phyloP scores from a whole-genome alignment of 306 rosid species.

The Herpetospermum pedunculosum region DNA sequence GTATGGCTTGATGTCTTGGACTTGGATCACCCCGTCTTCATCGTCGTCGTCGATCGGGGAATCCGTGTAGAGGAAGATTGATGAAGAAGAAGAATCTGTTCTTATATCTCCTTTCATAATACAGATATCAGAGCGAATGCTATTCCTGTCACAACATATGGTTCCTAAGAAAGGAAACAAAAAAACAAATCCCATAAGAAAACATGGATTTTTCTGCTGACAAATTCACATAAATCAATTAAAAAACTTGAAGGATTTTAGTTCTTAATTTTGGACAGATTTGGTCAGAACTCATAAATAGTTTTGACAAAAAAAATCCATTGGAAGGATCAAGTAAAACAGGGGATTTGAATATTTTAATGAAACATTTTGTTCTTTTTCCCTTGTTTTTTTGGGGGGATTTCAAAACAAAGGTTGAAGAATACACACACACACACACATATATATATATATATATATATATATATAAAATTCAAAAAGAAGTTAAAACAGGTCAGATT shows the following conservation, averaged over 20 bases:
- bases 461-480: no score
- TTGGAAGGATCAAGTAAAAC: neutral
- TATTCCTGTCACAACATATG: conserved; percentile 75
- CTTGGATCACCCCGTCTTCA: conserved; percentile 25
- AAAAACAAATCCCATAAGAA: neutral
- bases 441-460: no score
- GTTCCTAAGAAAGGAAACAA: conserved; percentile 33
- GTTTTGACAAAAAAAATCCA: neutral
- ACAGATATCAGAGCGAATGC: conserved; percentile 72
- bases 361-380: neutral
- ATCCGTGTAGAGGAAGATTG: conserved; percentile 52
- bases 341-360: neutral
- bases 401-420: neutral
- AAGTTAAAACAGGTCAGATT: neutral
- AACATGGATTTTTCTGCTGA: neutral
- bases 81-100: conserved; percentile 50
- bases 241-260: neutral
- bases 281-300: neutral
- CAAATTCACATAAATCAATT: neutral
- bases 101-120: conserved; percentile 83
- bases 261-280: neutral
- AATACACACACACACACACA: no score
- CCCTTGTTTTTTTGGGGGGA: neutral
- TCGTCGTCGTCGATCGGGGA: neutral
- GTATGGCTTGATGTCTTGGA: conserved; percentile 63